Base-by-base conservation (phyloP, 2,329 filamentous ascomycete species). In the Fusarium paranaense region DNA sequence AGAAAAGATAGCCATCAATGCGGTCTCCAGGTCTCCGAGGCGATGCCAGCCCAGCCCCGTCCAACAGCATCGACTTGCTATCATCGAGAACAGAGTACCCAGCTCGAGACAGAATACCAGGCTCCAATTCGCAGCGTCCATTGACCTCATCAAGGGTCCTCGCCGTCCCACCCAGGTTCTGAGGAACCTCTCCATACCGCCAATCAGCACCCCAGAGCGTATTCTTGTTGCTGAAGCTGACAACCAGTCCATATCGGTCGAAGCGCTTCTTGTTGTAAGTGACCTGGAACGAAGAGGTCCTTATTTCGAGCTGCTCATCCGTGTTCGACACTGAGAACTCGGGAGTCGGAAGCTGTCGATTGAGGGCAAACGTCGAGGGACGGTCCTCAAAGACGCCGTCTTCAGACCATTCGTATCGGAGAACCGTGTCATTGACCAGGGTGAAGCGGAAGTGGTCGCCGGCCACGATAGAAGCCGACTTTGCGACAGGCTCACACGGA, bases 311-410 rank as follows among this genome's bases (percentile, higher is more conserved):
- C 14, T 79, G 76, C 27, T 85, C 80, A 2, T 85, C 80, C 14
- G 80, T 80, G 22, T 90, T 86, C 63, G 85, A 81, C 57, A 88
- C 81, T 6, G 83, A 83, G 74, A 87, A 90, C 47, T 86, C 77
- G 1, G 87, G 84, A 2, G 69, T 66, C 2, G 85, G 80, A 30
- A 88, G 80, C 35, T 63, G 58, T 30, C 90, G 85, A 71, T 89
- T 87, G 65, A 89, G 83, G n/a, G 90, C 90, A 76, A 92, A 90
- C 11, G 87, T 88, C 0, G 89, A 91, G 0, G 89, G 87, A 6
- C 90, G 86, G 77, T 92, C 90, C 77, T 92, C 90, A 74, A 92
- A 92, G 37, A 82, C 76, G 58, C 87, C 86, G 70, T 92, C 90
- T 13, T 85, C 82, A 1, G 90, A 86, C 89, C 89, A 92, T 81